Evolutionary conservation across 768 basidiomycete genomes (phyloP).

Genomic region (Brasilioporus rufonigricans): DNA sequence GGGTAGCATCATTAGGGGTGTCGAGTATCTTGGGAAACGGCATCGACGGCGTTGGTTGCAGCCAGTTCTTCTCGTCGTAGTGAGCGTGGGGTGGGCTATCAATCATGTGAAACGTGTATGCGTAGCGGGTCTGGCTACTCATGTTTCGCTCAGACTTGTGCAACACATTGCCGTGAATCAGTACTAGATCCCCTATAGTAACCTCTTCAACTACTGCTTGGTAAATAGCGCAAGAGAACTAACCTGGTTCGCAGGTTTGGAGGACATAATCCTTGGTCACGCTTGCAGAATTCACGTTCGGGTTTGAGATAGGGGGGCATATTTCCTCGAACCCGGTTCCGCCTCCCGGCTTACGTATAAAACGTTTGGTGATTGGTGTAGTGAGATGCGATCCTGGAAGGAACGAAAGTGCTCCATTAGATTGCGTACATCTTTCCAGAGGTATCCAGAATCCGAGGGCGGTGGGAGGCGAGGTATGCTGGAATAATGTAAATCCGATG

Average conservation of each 20-base stretch:
- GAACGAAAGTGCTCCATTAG: conserved; percentile 86
- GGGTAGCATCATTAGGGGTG: conserved; percentile 7
- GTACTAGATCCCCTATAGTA: conserved; percentile 73
- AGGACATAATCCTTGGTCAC: conserved; percentile 52
- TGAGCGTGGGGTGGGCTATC: conserved; percentile 65
- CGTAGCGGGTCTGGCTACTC: conserved; percentile 77
- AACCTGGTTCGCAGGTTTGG: conserved; percentile 74
- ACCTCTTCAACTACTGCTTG: not conserved
- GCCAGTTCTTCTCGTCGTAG: conserved; percentile 94
- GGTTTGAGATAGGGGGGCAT: conserved; percentile 23
- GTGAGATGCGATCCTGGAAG: conserved; percentile 86
- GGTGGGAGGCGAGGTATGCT: conserved; percentile 91
- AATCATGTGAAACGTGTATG: conserved; percentile 97
- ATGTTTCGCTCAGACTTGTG: conserved; percentile 91
- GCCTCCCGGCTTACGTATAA: conserved; percentile 69
- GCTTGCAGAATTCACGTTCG: conserved; percentile 2
- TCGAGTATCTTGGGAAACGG: conserved; percentile 70
- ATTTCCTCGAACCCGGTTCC: conserved; percentile 86
- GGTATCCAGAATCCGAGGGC: conserved; percentile 98
- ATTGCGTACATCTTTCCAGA: conserved; percentile 79
- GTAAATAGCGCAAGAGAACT: not conserved
- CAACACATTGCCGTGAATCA: conserved; percentile 91
- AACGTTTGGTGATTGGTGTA: conserved; percentile 74
- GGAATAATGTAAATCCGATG: conserved; percentile 10
- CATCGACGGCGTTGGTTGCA: conserved; percentile 83